Evolutionary conservation across 257 asterid genomes (phyloP), one percentile per base, ranked within the genome.

Genomic region (Solanum etuberosum): DNA sequence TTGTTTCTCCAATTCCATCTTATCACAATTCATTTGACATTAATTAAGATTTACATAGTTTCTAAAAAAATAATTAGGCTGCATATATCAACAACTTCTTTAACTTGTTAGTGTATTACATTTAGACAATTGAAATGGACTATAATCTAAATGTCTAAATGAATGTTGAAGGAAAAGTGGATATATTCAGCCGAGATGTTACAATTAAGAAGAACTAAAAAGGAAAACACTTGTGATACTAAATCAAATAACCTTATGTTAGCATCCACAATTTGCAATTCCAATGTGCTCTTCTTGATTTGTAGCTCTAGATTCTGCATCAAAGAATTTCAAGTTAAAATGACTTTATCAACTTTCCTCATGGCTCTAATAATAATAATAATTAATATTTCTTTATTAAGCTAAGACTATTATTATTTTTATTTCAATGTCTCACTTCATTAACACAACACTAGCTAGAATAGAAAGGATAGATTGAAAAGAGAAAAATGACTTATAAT

Each of bases 291-390:
- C 87, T 93, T 91, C 87, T 90, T 90, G n/a, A 92, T 90, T 90
- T 92, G 94, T 83, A 92, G 91, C 85, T 92, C 92, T 2, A 90
- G 86, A 90, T 93, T 94, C 95, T 93, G 86, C 67, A 71, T 65
- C 37, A 82, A 87, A 65, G 8, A 63, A n/a, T 4, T 71, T 71
- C 78, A 32, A 18, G 61, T 51, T 51, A 51, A 51, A 51, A 18
- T 51, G n/a, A 51, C 9, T 6, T 51, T 51, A 18, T 51, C 23
- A 51, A 51, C 15, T 32, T 32, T 71, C 15, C 5, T 16, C 43
- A 32, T 32, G 42, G 10, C 3, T 71, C 78, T 32, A 71, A 12
- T 15, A 71, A 32, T 71, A 23, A 7, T n/a, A 27, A 63, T 51
- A 6, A 18, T 12, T 61, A 61, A n/a, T 13, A 61, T n/a, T 61